Conservation (phyloP, 805 yeast species). For the Sungouiozyma ichnusensis region DNA sequence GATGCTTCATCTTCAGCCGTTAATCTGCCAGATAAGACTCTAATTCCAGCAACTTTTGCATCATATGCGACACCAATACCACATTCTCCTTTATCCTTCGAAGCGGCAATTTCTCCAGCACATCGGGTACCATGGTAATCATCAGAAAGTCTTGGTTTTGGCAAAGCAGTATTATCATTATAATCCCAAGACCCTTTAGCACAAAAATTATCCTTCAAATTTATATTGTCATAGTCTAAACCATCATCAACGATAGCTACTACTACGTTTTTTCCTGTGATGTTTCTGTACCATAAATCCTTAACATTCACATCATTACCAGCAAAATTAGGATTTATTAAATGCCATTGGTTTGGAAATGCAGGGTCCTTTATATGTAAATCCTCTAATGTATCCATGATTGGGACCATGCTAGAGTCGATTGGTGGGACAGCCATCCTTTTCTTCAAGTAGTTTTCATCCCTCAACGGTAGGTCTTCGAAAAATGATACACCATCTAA, state of each 20-base stretch:
- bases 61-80: slow-evolving; percentile 96
- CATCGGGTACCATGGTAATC: slow-evolving; percentile 96
- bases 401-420: slow-evolving; percentile 43
- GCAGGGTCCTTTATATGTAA: slow-evolving; percentile 71
- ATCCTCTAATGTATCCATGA: slow-evolving; percentile 38
- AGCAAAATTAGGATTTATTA: slow-evolving; percentile 59
- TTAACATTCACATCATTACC: slow-evolving; percentile 83
- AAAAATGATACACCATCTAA: slow-evolving; percentile 30
- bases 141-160: slow-evolving; percentile 68
- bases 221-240: slow-evolving; percentile 68
- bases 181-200: slow-evolving; percentile 87
- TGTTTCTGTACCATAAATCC: slow-evolving; percentile 72
- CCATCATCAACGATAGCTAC: slow-evolving; percentile 95
- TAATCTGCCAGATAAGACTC: slow-evolving; percentile 74
- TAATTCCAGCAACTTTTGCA: slow-evolving; percentile 78
- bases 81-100: slow-evolving; percentile 68
- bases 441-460: slow-evolving; percentile 33
- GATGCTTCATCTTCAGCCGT: slow-evolving; percentile 86
- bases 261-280: slow-evolving; percentile 72
- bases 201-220: slow-evolving; percentile 58
- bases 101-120: slow-evolving; percentile 95
- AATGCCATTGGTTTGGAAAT: slow-evolving; percentile 85
- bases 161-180: slow-evolving; percentile 63
- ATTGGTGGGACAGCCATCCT: slow-evolving; percentile 40
- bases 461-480: slow-evolving; percentile 42